phyloP scores from a whole-genome alignment of 441 rosid species.

The Hura crepitans region DNA sequence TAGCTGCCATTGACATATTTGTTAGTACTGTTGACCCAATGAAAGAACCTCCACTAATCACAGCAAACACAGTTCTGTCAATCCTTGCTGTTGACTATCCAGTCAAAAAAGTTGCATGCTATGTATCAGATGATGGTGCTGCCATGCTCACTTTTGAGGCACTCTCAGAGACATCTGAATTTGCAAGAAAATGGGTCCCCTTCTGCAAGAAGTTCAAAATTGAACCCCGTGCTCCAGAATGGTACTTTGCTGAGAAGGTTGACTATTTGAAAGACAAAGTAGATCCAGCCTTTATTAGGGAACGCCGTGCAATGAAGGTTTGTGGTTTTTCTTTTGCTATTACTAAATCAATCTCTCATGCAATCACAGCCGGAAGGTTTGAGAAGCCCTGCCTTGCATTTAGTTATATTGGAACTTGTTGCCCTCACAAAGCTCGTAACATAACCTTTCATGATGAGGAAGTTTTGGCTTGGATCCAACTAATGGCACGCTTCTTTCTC shows the following conservation, averaged over 20 bases:
- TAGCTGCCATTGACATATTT: slow-evolving; percentile 67
- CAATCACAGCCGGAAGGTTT: not conserved
- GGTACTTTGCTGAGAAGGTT: slow-evolving; percentile 80
- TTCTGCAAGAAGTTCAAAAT: slow-evolving; percentile 78
- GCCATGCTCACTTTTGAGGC: slow-evolving; percentile 99
- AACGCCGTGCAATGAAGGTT: slow-evolving; percentile 93
- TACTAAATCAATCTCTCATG: not conserved
- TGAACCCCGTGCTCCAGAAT: slow-evolving; percentile 97
- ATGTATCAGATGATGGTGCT: slow-evolving; percentile 97
- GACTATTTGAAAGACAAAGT: slow-evolving; percentile 83
- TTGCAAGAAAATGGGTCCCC: slow-evolving; percentile 96
- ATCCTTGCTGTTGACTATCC: slow-evolving; percentile 97
- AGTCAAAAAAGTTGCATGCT: slow-evolving; percentile 84
- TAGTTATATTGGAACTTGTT: not conserved
- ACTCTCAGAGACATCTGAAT: slow-evolving; percentile 90
- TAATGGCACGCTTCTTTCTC: slow-evolving; percentile 2
- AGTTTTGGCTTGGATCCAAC: slow-evolving; percentile 16
- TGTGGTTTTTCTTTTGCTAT: slow-evolving; percentile 8
- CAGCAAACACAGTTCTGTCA: slow-evolving; percentile 94
- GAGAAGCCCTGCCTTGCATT: not conserved
- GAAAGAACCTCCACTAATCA: slow-evolving; percentile 95
- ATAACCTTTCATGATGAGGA: not conserved
- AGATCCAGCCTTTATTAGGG: slow-evolving; percentile 69
- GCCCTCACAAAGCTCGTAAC: not conserved
- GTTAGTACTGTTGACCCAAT: slow-evolving; percentile 96